These are phyloP conservation scores for Epichloe elymi DNA, from an alignment of 2,329 filamentous ascomycete species.

Conservation along the genomic window DNA sequence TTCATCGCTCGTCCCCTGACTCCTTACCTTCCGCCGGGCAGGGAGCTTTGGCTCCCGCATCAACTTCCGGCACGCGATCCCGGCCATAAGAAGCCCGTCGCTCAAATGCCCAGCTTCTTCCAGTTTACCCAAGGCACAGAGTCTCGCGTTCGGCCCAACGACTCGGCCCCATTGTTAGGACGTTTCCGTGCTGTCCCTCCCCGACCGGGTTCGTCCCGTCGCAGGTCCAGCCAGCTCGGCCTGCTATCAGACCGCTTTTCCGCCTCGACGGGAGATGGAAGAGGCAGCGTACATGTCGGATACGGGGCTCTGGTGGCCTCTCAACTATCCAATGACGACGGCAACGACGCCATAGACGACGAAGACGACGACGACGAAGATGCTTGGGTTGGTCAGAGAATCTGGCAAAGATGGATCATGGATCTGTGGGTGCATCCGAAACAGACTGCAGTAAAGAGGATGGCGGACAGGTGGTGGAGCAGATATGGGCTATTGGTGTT, in stretches of 20 bases:
- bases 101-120: constrained; percentile 50
- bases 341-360: constrained; percentile 15
- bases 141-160: constrained; percentile 37
- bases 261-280: constrained; percentile 14
- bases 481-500: constrained; percentile 48
- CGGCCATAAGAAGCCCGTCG: constrained; percentile 1
- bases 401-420: constrained; percentile 25
- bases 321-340: constrained; percentile 22
- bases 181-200: constrained; percentile 51
- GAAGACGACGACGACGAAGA: constrained; percentile 13
- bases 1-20: background rate
- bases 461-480: constrained; percentile 50
- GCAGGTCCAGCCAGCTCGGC: constrained; percentile 24
- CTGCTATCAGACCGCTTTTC: constrained; percentile 23
- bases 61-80: background rate
- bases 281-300: constrained; percentile 42
- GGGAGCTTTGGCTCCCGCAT: background rate
- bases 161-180: constrained; percentile 48
- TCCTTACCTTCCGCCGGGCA: background rate
- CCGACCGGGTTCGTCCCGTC: constrained; percentile 17
- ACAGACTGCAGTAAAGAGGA: constrained; percentile 42
- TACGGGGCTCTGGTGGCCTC: constrained; percentile 41
- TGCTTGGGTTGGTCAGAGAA: constrained; percentile 20
- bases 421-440: constrained; percentile 50
- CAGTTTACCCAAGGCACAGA: constrained; percentile 54